Evolutionary conservation across 805 yeast species (phyloP).

Genomic region (Alloascoidea hylecoeti): DNA sequence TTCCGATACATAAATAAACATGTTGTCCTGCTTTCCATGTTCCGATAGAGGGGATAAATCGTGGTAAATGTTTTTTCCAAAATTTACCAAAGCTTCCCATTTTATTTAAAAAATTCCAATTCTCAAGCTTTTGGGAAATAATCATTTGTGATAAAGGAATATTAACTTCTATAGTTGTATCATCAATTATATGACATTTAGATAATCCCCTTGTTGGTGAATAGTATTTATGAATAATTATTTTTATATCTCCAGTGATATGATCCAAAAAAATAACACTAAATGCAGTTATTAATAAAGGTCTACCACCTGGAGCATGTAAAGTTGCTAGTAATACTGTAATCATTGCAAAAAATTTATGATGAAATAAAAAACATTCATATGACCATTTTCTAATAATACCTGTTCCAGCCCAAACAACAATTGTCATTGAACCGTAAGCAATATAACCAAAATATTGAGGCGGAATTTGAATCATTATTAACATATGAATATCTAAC

Average conservation of each 20-base stretch:
- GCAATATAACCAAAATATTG: conserved; percentile 34
- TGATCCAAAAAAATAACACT: conserved; percentile 29
- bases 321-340: conserved; percentile 27
- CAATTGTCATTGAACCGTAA: conserved; percentile 20
- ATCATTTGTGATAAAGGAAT: conserved; percentile 16
- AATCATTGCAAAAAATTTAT: conserved; percentile 23
- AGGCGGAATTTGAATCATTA: conserved; percentile 31
- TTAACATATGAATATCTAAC: conserved; percentile 21
- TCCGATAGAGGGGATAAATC: conserved; percentile 21
- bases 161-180: conserved; percentile 22
- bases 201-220: conserved; percentile 25
- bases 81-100: conserved; percentile 15
- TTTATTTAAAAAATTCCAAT: conserved; percentile 3
- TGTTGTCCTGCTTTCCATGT: conserved; percentile 38
- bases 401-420: conserved; percentile 22
- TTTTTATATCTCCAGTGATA: conserved; percentile 17
- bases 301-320: conserved; percentile 23
- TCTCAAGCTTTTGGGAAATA: neutral
- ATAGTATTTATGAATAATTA: conserved; percentile 18
- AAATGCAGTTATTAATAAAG: conserved; percentile 23
- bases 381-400: conserved; percentile 23
- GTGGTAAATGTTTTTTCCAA: neutral
- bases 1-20: conserved; percentile 24
- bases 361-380: conserved; percentile 29
- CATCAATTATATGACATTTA: conserved; percentile 24